phyloP scores from a whole-genome alignment of 345 rosid species.

The Salix udensis region DNA sequence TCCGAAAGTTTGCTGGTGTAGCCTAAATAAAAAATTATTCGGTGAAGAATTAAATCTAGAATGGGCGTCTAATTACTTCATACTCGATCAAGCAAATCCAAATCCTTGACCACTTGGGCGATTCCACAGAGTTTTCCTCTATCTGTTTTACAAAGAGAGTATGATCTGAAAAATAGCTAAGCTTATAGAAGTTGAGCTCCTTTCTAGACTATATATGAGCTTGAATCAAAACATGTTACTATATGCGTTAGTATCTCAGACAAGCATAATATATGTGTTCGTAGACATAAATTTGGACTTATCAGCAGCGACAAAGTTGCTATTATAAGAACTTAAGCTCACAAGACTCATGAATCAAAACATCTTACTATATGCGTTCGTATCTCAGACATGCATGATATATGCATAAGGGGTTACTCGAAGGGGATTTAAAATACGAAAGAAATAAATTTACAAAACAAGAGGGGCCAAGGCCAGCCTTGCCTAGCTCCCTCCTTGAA shows the following conservation, averaged over 20 bases:
- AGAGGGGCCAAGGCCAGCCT: neutral
- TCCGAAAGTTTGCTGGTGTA: too few relatives aligned
- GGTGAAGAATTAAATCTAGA: too few relatives aligned
- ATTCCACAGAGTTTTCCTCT: neutral
- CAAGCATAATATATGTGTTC: constrained; percentile 19
- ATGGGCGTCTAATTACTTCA: too few relatives aligned
- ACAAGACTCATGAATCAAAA: neutral
- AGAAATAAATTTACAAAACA: neutral
- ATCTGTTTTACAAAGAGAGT: neutral
- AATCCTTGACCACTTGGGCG: neutral
- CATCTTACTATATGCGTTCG: constrained; percentile 36
- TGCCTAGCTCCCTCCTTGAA: neutral
- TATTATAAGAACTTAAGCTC: neutral
- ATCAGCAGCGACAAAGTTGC: neutral
- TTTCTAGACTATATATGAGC: too few relatives aligned
- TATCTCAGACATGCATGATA: constrained; percentile 27
- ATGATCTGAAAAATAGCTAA: too few relatives aligned
- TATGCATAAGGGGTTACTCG: constrained; percentile 5
- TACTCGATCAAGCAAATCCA: too few relatives aligned
- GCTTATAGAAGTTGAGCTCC: too few relatives aligned
- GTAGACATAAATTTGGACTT: too few relatives aligned
- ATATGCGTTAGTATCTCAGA: constrained; percentile 28
- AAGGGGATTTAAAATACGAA: neutral
- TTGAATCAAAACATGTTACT: constrained; percentile 29
- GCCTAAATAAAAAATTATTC: too few relatives aligned